Conservation (phyloP, 164 flowering plant genomes). For the Tetrastigma voinierianum region DNA sequence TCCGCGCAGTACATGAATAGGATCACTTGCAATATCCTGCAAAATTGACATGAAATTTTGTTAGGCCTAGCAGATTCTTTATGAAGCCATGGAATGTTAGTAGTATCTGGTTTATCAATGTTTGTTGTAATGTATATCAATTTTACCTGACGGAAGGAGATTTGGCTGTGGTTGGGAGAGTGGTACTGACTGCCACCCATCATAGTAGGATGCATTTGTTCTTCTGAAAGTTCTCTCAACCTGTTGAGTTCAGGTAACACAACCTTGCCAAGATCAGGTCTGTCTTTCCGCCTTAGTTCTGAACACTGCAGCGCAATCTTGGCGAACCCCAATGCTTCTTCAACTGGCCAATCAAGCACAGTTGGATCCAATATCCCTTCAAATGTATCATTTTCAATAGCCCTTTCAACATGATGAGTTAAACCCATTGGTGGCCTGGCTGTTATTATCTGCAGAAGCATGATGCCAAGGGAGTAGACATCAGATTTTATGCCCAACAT, state of each 20-base stretch:
- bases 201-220: slow-evolving; percentile 8
- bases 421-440: slow-evolving; percentile 66
- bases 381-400: slow-evolving; percentile 53
- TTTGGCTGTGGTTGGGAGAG: slow-evolving; percentile 31
- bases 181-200: slow-evolving; percentile 5
- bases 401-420: slow-evolving; percentile 50
- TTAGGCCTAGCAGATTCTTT: not conserved
- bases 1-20: not conserved
- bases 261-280: slow-evolving; percentile 53
- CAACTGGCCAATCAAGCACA: slow-evolving; percentile 61
- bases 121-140: not conserved
- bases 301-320: slow-evolving; percentile 53
- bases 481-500: slow-evolving; percentile 76
- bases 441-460: slow-evolving; percentile 56
- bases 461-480: slow-evolving; percentile 61
- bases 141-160: slow-evolving; percentile 34
- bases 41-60: not conserved
- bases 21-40: slow-evolving; percentile 12
- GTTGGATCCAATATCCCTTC: slow-evolving; percentile 42
- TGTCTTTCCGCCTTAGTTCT: slow-evolving; percentile 62
- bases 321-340: slow-evolving; percentile 46
- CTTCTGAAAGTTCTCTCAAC: slow-evolving; percentile 45
- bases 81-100: not conserved
- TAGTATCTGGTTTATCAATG: not conserved
- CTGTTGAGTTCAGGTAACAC: slow-evolving; percentile 47